Base-by-base conservation (phyloP, 2,329 filamentous ascomycete genomes). In the Fusarium scirpi region DNA sequence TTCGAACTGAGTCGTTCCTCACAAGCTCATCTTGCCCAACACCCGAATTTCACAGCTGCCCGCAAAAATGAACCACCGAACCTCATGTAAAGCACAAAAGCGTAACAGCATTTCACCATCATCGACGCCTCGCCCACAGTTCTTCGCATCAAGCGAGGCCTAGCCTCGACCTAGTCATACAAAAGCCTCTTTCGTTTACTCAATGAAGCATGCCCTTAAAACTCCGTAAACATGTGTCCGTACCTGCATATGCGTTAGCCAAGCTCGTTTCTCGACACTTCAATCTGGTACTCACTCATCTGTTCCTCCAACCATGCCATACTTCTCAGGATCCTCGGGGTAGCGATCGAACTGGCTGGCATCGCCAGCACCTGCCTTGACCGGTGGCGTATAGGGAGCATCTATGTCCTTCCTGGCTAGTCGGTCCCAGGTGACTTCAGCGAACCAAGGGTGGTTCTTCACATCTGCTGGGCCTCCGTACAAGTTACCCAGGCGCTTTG, bases 281-380 rank as follows among this genome's bases (percentile, higher is more conserved):
- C 24, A 30, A 69, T 47, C 48, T 15, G 8, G 38, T 13, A 54
- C 95, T 85, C 86, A 98, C 95, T 94, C 91, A 81, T 98, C 95
- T 70, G 91, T 85, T 47, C 93, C 94, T 58, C 69, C 77, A 57
- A 83, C 83, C 73, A 87, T 84, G 41, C 96, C 96, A 78, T 99
- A 99, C 78, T 91, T 90, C 81, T 99, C 96, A 46, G 93, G 94
- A 81, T 99, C 96, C 81, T 99, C 96, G 3, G 96, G 94, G 80
- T 99, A 99, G 80, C 94, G 93, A 82, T 99, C 96, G 78, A 99
- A 99, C 81, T 98, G 93, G 82, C 94, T 98, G 54, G 96, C 94
- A 83, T 99, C 96, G 63, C 96, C 96, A 30, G 94, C 91, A 44
- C 96, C 96, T 44, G 94, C 94, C 79, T 96, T 92, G 67, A 99